Evolutionary conservation across 2,329 filamentous ascomycete species (phyloP).

Genomic region (Didymosphaeria variabile): DNA sequence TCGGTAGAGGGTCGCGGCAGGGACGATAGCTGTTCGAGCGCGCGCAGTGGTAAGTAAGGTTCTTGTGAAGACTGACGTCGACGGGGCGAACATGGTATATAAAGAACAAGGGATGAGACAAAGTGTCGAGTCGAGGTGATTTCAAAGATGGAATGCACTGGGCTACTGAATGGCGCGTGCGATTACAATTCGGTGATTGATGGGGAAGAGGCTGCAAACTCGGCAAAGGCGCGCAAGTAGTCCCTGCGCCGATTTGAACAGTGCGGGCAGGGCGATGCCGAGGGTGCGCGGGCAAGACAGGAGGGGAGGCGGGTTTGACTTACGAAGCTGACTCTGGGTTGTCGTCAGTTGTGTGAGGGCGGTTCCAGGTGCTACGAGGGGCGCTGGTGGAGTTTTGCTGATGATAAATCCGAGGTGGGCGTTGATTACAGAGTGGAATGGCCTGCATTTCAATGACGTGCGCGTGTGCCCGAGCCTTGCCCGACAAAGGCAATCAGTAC

Average conservation of each 20-base stretch:
- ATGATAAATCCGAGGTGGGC: constrained; percentile 37
- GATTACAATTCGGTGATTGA: constrained; percentile 40
- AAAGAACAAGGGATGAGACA: constrained; percentile 29
- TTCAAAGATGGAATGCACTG: constrained; percentile 50
- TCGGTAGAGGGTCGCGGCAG: constrained; percentile 43
- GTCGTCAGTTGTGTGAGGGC: constrained; percentile 18
- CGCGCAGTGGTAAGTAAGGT: constrained; percentile 55
- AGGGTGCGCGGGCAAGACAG: constrained; percentile 2
- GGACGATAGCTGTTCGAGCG: constrained; percentile 46
- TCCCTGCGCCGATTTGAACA: constrained; percentile 30
- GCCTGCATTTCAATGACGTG: constrained; percentile 25
- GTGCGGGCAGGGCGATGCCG: background rate
- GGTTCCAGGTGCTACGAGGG: constrained; percentile 22
- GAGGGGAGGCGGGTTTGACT: constrained; percentile 27
- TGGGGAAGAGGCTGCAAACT: constrained; percentile 21
- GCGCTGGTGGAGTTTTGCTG: constrained; percentile 22
- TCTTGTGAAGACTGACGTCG: constrained; percentile 45
- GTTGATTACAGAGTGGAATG: constrained; percentile 18
- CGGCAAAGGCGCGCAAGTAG: constrained; percentile 41
- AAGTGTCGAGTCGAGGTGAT: constrained; percentile 28
- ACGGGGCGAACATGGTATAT: constrained; percentile 53
- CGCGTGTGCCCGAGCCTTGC: constrained; percentile 20
- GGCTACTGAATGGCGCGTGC: constrained; percentile 24
- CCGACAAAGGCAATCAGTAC: constrained; percentile 16
- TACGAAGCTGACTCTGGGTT: constrained; percentile 28